These are phyloP conservation scores for Blastobotrys elegans DNA, from an alignment of 1,139 yeast species.

Conservation along the genomic window DNA sequence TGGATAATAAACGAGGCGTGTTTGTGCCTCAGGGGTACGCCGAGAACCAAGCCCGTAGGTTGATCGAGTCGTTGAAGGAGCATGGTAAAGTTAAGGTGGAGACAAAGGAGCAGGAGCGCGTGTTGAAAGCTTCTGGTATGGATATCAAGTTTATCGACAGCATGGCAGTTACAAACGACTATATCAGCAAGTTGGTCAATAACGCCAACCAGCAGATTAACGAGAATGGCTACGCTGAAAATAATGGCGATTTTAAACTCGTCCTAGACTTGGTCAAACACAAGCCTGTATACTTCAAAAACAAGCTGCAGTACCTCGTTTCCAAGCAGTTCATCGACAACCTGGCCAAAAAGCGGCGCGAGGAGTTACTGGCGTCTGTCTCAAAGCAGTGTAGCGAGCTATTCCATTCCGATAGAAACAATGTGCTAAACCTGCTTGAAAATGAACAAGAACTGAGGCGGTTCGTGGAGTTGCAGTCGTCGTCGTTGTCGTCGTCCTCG, in stretches of 20 bases:
- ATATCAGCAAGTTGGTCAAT: slow-evolving; percentile 9
- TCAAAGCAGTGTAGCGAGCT: not conserved
- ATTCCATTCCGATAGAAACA: not conserved
- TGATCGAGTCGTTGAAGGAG: slow-evolving; percentile 11
- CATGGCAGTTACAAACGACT: slow-evolving; percentile 19
- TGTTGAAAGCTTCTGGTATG: not conserved
- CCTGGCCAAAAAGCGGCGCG: not conserved
- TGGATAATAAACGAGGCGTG: slow-evolving; percentile 15
- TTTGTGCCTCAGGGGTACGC: slow-evolving; percentile 17
- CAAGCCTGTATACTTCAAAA: not conserved
- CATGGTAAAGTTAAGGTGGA: slow-evolving; percentile 14
- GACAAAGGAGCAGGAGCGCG: slow-evolving; percentile 1
- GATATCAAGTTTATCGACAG: slow-evolving; percentile 1
- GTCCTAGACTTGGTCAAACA: not conserved
- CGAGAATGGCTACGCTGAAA: slow-evolving; percentile 18
- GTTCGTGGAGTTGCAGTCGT: not conserved
- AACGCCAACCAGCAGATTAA: slow-evolving; percentile 14
- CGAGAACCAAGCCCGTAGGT: slow-evolving; percentile 5
- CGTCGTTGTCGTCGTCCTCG: no score
- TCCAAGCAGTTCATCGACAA: slow-evolving; percentile 1
- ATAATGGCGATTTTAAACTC: not conserved
- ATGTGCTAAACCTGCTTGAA: not conserved
- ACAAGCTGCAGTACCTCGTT: not conserved
- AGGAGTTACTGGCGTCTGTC: not conserved
- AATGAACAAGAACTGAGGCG: not conserved